These are phyloP conservation scores for Penicillium ochrochloron DNA, from an alignment of 495 filamentous ascomycete species.

Conservation along the genomic window DNA sequence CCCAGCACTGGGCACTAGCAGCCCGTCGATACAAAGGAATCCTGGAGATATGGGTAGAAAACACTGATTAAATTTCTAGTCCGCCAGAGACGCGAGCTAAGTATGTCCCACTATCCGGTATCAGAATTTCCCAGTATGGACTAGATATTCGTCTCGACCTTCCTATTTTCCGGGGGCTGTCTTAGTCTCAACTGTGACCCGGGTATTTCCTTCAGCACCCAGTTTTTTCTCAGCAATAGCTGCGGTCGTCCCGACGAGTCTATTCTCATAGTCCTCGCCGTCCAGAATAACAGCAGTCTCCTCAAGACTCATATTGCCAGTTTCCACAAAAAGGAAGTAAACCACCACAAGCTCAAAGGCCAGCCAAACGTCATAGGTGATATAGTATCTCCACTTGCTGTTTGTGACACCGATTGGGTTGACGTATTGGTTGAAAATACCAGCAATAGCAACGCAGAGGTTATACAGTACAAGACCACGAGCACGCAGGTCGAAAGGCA, in stretches of 20 bases:
- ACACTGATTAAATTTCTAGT: neutral
- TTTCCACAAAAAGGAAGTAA: constrained; percentile 68
- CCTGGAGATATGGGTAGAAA: neutral
- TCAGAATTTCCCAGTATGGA: neutral
- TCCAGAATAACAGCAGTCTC: constrained; percentile 65
- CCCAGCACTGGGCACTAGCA: no score
- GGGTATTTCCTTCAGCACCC: neutral
- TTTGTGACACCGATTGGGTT: constrained; percentile 62
- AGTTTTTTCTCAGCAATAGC: constrained; percentile 12
- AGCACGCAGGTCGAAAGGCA: constrained; percentile 57
- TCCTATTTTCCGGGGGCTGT: neutral
- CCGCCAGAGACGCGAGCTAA: neutral
- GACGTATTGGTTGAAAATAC: constrained; percentile 33
- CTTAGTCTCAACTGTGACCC: neutral
- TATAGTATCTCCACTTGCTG: constrained; percentile 62
- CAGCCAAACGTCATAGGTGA: constrained; percentile 63
- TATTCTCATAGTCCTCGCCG: constrained; percentile 30
- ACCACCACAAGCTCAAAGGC: constrained; percentile 57
- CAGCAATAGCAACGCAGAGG: constrained; percentile 1
- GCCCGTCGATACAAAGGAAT: neutral
- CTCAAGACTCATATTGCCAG: constrained; percentile 64
- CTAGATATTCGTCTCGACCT: neutral
- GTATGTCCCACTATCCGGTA: neutral
- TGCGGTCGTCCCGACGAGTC: neutral
- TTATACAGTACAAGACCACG: constrained; percentile 3